Base-by-base conservation (phyloP, 257 asterid genomes). In the Rubia yunnanensis region DNA sequence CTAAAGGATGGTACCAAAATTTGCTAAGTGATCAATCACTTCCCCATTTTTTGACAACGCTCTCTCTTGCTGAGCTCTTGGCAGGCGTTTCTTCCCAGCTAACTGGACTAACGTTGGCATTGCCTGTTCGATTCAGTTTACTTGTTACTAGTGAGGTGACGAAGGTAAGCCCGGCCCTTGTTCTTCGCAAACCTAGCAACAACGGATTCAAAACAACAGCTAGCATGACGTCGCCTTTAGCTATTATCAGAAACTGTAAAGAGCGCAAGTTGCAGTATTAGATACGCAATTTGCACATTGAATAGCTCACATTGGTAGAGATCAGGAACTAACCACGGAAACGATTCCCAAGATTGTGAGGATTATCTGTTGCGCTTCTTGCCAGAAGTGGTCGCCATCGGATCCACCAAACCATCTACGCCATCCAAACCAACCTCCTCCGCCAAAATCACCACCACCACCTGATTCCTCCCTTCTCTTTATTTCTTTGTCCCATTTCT, bases 381-480 rank as follows among this genome's bases (percentile, higher is more conserved):
- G 88, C 97, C 99, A 86, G 81, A 92, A 89, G 73, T 38, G 87
- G 14, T 87, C 97, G 64, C 84, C 99, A 61, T 82, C 82, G 0
- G 88, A 88, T 49, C 94, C 89, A 58, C 88, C 89, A 77, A 79
- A 82, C 89, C 97, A 81, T 71, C 85, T 63, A 77, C 79, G 78
- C 89, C 97, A 81, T 71, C 85, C 57, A 73, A 87, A 87, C 95
- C 97, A 87, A 63, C 97, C 97, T 20, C 96, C 96, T 67, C 88
- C 84, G 2, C 96, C 94, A 4, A 88, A 79, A 73, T 77, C 77
- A 69, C 88, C 95, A 52, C 91, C 95, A 26, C 96, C 95, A 1
- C 88, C 85, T n/a, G 89, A 82, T 77, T 83, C 88, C 72, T 92
- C 95, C 78, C 96, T 83, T 72, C 73, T 85, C 77, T 83, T 85